Base-by-base conservation (phyloP, 2,329 filamentous ascomycete genomes). In the Fusarium sp. region DNA sequence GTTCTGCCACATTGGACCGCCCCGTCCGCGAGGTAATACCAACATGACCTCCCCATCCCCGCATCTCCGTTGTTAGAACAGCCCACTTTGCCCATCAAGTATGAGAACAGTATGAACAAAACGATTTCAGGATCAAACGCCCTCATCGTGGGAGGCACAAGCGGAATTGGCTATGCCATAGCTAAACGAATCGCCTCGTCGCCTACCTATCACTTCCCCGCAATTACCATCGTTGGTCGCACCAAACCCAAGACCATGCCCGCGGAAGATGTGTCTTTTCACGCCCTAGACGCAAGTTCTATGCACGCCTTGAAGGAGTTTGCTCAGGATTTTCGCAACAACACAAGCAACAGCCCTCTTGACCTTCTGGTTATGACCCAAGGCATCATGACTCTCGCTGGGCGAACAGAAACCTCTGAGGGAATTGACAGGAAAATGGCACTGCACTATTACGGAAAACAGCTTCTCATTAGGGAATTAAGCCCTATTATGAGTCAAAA, bases 391-490 rank as follows among this genome's bases (percentile, higher is more conserved):
- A 76, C 78, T 0, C 68, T 75, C 12, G 73, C 71, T 6, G 78
- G 79, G 1, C 65, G 79, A 17, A 74, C 72, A 1, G 80, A 83
- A 66, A 82, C 81, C 1, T 24, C 76, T 1, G 82, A 84, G 66
- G 81, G 79, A 1, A 77, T 83, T 21, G 80, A 83, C 46, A 72
- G 73, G 39, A 83, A 83, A 61, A 79, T 83, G 74, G 77, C 77
- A 0, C 69, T 83, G 15, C 80, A 82, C 54, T 83, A 80, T 62
- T 84, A 83, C 63, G 77, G 80, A 6, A 78, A 77, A 11, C 81
- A 83, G 62, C 77, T 81, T 0, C 77, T 84, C 24, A 77, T 82
- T 32, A 67, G 73, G n/a, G 78, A 81, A 26, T 73, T 84, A 3
- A 62, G 77, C 0, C 79, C 82, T 0, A 70, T 74, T 0, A 61